Evolutionary conservation across 805 yeast genomes (phyloP), one percentile per base, ranked within the genome.

Genomic region (Cyberlindnera mycetangii): DNA sequence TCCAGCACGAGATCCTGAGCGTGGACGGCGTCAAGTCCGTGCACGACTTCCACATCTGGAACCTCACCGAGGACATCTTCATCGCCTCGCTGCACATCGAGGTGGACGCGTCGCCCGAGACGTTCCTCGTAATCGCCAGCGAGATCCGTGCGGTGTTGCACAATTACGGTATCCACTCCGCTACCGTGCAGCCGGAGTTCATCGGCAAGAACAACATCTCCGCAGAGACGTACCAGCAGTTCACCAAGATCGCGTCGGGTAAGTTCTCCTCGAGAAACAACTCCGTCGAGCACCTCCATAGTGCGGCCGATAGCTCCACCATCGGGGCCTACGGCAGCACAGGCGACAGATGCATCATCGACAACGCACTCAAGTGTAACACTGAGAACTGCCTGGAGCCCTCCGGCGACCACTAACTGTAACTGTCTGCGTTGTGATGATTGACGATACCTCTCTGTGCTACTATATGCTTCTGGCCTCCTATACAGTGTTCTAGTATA

Each of bases 11-110:
- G 49, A 83, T 92, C 36, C 65, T 79, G 30, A 67, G 76, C 15
- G 71, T 93, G 16, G 76, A 79, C 1, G 86, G 90, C 20, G 92
- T 92, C 41, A 74, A 78, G 45, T 85, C 95, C 2, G 83, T 93
- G 25, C 99, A 92, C 64, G 99, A 92, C 66, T 83, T 92, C 73
- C 99, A 92, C 65, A 83, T 92, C 47, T 92, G 99, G 99, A 92
- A 89, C 62, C 75, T 92, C 54, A 87, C 90, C 39, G 99, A 92
- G 67, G 84, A 82, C 49, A 76, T 86, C 44, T 75, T 81, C 53
- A 87, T 92, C 60, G 97, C 97, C 1, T 84, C 96, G 1, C 73
- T 93, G 48, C 99, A 92, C 63, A 85, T 89, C 32, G 87, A 89
- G 57, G 74, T 93, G 34, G 73, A 76, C 41, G 67, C 76, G 12